Base-by-base conservation (phyloP, 163 green algal genomes). In the Trebouxiophyceae sp. region DNA sequence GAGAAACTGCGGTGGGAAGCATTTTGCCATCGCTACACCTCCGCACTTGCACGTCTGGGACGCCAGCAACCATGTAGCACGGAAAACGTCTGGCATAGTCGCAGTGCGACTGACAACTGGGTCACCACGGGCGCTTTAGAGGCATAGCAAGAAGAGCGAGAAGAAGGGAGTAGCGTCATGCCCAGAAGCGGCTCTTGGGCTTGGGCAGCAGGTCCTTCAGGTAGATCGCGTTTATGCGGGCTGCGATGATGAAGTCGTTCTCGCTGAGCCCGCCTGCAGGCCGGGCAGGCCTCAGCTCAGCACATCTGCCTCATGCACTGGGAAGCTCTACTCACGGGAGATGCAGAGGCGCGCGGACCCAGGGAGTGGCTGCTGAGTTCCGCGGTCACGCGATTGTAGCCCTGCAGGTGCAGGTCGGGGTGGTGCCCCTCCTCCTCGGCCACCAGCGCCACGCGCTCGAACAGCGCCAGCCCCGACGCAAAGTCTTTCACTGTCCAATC, bases 181-280 rank as follows among this genome's bases (percentile, higher is more conserved):
- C 73, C 73, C 73, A 84, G 64, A 79, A 81, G 24, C 70, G 67
- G 50, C 57, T 56, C 67, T 88, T 91, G 33, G 69, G 74, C 79
- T 91, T 91, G n/a, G 75, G 69, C 56, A 84, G 66, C 33, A 95
- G 74, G 45, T 93, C 83, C 20, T 33, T 57, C 7, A 91, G 5
- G n/a, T 89, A 73, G 1, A 89, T 24, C 24, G 80, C 68, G 69
- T 97, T 91, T 60, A 96, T 84, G 65, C 93, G 91, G 33, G 85
- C 77, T 3, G 91, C 91, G 32, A 96, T 64, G 69, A 97, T 91
- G 73, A 97, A 97, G 72, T 97, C 91, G 72, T 95, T 96, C 72
- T 87, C 78, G 4, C 84, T 93, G 28, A 96, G 73, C 6, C 91
- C 91, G 45, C 82, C 85, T 80, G 83, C 71, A 45, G 1, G 85